These are phyloP conservation scores for Pisolithus tinctorius DNA, from an alignment of 768 basidiomycete genomes.

Conservation along the genomic window DNA sequence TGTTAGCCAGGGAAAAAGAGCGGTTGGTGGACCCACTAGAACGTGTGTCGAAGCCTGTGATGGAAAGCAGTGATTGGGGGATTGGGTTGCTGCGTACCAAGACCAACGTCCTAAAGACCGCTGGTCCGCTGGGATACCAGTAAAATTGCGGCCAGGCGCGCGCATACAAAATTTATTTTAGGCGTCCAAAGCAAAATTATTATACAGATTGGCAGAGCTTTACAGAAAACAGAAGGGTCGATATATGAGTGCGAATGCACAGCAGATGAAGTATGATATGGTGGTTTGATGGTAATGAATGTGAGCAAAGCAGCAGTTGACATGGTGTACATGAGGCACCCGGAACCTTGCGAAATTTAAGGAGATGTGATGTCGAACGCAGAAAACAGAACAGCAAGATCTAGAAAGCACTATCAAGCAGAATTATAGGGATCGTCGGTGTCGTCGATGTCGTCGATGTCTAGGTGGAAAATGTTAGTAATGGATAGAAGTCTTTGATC, in stretches of 20 bases:
- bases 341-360: neutral
- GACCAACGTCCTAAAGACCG: too few relatives aligned
- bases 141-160: neutral
- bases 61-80: slow-evolving; percentile 14
- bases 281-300: neutral
- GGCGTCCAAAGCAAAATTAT: neutral
- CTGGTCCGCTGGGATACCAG: neutral
- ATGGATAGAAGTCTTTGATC: neutral
- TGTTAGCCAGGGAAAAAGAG: slow-evolving; percentile 48
- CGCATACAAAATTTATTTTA: neutral
- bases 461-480: slow-evolving; percentile 15
- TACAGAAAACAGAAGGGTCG: neutral
- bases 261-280: slow-evolving; percentile 4
- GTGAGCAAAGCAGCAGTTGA: neutral
- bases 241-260: neutral
- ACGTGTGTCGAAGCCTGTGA: slow-evolving; percentile 45
- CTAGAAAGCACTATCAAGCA: neutral
- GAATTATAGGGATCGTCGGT: slow-evolving; percentile 13
- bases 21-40: slow-evolving; percentile 43
- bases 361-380: neutral
- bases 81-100: slow-evolving; percentile 14
- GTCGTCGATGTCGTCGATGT: slow-evolving; percentile 26
- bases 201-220: neutral
- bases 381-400: neutral
- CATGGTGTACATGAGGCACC: neutral